Base-by-base conservation (phyloP, 108 stramenopile species). In the Nitzschia sp. region DNA sequence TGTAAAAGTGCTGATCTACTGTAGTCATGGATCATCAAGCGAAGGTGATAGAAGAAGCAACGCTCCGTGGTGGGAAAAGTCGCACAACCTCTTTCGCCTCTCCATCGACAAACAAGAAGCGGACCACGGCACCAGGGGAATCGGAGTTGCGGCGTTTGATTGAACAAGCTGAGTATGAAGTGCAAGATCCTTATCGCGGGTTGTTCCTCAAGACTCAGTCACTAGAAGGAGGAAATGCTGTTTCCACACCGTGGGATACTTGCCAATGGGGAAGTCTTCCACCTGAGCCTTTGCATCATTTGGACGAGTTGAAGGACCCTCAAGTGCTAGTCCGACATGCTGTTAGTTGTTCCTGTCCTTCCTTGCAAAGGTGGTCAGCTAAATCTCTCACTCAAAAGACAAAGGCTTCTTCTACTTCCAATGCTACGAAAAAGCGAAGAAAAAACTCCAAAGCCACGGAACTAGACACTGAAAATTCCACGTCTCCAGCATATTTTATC, bases 121-220 rank as follows among this genome's bases (percentile, higher is more conserved):
- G 14, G 19, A 12, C 46, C 8, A 8, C 59, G 6, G 7, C 41
- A 6, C 34, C 57, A 14, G 72, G 72, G 52, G 65, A 66, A 29
- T 17, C 5, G 26, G 65, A 65, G 46, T 20, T 72, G 19, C 48
- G 64, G 41, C 69, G 53, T 19, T 72, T 74, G 20, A 69, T 84
- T 54, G 73, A 74, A 51, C 20, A 59, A 60, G 79, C 86, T 2
- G 61, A 76, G 17, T 91, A 88, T 53, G 90, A 91, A 59, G 61
- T 81, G 6, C 61, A 75, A 10, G 90, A 91, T 76, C 85, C 90
- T 11, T 91, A 86, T 52, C 73, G 90, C 17, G 90, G 90, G 14
- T 64, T 63, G 17, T 14, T 41, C 19, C 39, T 38, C 19, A 46
- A 53, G 41, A 17, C 51, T 9, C 57, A 61, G 43, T 70, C 59